A percentile compares a stretch with the other conserved stretches of the same genome.
Evolutionary conservation across 768 basidiomycete species (phyloP).

Genomic region (Trametes villosa): DNA sequence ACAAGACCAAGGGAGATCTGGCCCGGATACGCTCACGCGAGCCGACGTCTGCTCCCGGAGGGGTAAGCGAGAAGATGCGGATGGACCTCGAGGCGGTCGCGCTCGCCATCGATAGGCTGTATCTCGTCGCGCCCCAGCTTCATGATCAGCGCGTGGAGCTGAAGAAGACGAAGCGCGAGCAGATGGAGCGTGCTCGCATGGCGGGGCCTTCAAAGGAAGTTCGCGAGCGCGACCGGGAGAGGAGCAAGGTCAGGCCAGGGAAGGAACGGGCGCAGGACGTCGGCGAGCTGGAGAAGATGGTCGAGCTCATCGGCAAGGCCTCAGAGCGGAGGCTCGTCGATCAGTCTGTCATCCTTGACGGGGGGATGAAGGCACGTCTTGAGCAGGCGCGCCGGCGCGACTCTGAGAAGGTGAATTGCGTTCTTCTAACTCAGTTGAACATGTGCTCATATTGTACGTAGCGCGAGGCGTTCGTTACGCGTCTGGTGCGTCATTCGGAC

Average conservation of each 20-base stretch:
- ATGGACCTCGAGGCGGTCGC: slow-evolving; percentile 86
- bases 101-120: slow-evolving; percentile 87
- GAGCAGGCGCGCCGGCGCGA: slow-evolving; percentile 64
- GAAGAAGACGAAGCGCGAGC: slow-evolving; percentile 65
- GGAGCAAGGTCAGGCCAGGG: slow-evolving; percentile 42
- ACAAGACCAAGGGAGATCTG: slow-evolving; percentile 16
- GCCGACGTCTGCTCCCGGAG: slow-evolving; percentile 3
- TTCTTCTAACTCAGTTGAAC: neutral
- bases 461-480: slow-evolving; percentile 79
- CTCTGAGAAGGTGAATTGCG: slow-evolving; percentile 57
- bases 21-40: neutral
- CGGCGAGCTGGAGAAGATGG: slow-evolving; percentile 68
- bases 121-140: slow-evolving; percentile 84
- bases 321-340: slow-evolving; percentile 66
- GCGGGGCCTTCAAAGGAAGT: slow-evolving; percentile 39
- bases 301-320: slow-evolving; percentile 73
- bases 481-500: slow-evolving; percentile 69
- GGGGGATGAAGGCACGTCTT: slow-evolving; percentile 55
- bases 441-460: slow-evolving; percentile 30
- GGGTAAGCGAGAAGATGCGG: slow-evolving; percentile 74
- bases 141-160: slow-evolving; percentile 94
- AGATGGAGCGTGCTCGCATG: slow-evolving; percentile 72
- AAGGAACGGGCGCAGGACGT: slow-evolving; percentile 51
- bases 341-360: slow-evolving; percentile 72
- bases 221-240: slow-evolving; percentile 29